phyloP scores from a whole-genome alignment of 129 eudicot species.

The Silybum marianum region DNA sequence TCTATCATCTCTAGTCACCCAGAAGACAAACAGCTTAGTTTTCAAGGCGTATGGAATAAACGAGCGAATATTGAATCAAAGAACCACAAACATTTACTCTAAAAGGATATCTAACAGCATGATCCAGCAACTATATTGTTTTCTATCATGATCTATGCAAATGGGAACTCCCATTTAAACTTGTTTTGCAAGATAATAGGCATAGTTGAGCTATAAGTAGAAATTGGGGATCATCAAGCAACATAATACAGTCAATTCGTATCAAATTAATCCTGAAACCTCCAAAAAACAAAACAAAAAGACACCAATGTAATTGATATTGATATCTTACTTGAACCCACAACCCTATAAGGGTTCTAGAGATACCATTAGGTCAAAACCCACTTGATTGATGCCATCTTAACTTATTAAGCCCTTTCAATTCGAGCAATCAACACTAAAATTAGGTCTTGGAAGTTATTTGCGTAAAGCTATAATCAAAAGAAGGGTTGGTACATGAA shows the following conservation, averaged over 20 bases:
- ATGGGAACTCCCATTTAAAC: neutral
- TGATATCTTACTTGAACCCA: slow-evolving; percentile 1
- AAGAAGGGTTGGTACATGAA: slow-evolving; percentile 2
- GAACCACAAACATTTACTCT: neutral
- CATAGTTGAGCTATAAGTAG: neutral
- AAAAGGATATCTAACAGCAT: neutral
- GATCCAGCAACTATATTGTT: slow-evolving; percentile 4
- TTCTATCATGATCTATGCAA: neutral
- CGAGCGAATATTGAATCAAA: neutral
- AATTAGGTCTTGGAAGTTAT: neutral
- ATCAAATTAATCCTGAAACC: slow-evolving; percentile 14
- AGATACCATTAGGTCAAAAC: neutral
- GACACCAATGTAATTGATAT: neutral
- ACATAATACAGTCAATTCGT: neutral
- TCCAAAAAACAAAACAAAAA: slow-evolving; percentile 14
- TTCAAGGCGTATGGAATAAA: neutral
- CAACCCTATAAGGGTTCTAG: neutral
- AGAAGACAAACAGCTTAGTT: neutral
- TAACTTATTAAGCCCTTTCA: slow-evolving; percentile 3
- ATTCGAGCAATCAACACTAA: slow-evolving; percentile 17
- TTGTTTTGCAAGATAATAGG: neutral
- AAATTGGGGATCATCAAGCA: neutral
- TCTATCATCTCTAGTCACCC: slow-evolving; percentile 6
- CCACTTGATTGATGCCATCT: neutral
- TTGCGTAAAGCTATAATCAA: neutral